phyloP scores from a whole-genome alignment of 306 rosid species.

The Neltuma alba region DNA sequence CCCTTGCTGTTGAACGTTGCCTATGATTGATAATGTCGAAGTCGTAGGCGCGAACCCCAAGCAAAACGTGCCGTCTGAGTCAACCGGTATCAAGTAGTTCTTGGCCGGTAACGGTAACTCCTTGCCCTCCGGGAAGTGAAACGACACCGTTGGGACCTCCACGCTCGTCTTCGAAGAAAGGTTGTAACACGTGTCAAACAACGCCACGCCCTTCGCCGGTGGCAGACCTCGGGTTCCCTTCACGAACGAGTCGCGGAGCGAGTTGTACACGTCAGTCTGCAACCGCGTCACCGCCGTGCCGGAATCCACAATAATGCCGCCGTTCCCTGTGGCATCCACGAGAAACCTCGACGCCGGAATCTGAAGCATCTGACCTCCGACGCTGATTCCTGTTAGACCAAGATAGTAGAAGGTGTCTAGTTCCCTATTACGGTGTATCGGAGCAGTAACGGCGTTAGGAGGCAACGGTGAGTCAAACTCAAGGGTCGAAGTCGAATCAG shows the following conservation, averaged over 20 bases:
- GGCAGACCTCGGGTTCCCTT: slow-evolving; percentile 46
- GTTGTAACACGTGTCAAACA: slow-evolving; percentile 86
- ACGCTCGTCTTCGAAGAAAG: slow-evolving; percentile 69
- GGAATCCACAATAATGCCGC: slow-evolving; percentile 83
- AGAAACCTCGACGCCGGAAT: slow-evolving; percentile 50
- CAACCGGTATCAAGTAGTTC: slow-evolving; percentile 85
- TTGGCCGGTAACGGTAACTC: slow-evolving; percentile 72
- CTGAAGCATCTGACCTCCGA: slow-evolving; percentile 62
- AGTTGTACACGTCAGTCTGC: slow-evolving; percentile 46
- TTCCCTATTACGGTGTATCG: slow-evolving; percentile 56
- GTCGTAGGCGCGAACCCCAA: slow-evolving; percentile 82
- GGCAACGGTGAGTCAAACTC: slow-evolving; percentile 66
- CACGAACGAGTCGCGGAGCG: slow-evolving; percentile 51
- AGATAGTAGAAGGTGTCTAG: slow-evolving; percentile 73
- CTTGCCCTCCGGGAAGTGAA: slow-evolving; percentile 57
- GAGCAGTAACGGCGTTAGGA: slow-evolving; percentile 65
- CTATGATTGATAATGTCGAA: slow-evolving; percentile 68
- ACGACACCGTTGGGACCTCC: slow-evolving; percentile 82
- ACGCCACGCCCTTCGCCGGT: slow-evolving; percentile 46
- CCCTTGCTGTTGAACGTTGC: slow-evolving; percentile 93
- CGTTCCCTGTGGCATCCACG: slow-evolving; percentile 52
- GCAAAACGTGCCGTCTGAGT: slow-evolving; percentile 76
- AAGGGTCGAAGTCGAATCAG: slow-evolving; percentile 74
- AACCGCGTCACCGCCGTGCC: slow-evolving; percentile 95
- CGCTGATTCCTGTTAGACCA: slow-evolving; percentile 65